Evolutionary conservation across 306 rosid species (phyloP), one percentile per base, ranked within the genome.

Genomic region (Lotus japonicus): DNA sequence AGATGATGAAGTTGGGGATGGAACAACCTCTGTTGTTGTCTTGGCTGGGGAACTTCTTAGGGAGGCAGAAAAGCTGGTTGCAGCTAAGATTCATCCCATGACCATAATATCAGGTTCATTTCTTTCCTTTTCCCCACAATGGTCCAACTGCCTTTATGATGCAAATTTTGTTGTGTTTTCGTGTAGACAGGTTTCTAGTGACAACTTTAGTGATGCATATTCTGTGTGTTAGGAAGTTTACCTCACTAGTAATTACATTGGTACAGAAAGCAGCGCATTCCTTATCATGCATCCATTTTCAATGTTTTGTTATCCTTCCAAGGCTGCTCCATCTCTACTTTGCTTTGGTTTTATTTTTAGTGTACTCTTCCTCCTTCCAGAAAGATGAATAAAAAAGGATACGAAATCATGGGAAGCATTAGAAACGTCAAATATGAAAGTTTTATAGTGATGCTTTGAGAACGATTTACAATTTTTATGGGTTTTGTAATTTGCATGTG

Each of bases 1-100:
- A 87, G 99, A 95, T 72, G 99, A 95, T 76, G 99, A 95, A 80
- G 99, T 95, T 81, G 99, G 99, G 46, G 97, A 90, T 65, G 99
- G 99, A 66, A 95, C 99, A 56, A 95, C 99, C 61, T 95, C 99
- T 41, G 99, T 95, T 78, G 99, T 95, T 81, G 97, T 95, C 41
- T 77, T 95, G 84, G 99, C 99, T 42, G 99, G 99, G 28, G 99
- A 95, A 73, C 97, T 95, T 51, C 73, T 95, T 55, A 81, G 90
- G 78, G 97, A 95, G 79, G 97, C 99, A 23, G 99, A 95, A 81
- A 95, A 90, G 84, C 88, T 95, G 69, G 92, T 95, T 45, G 88
- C 89, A 19, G 68, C 80, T 36, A 92, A 89, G 83, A 89, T 92
- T 79, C 96, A 92, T 78, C 98, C 98, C 0, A 92, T 92, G 98